Base-by-base conservation (phyloP, 2,329 filamentous ascomycete species). In the Elsinoe batatas region DNA sequence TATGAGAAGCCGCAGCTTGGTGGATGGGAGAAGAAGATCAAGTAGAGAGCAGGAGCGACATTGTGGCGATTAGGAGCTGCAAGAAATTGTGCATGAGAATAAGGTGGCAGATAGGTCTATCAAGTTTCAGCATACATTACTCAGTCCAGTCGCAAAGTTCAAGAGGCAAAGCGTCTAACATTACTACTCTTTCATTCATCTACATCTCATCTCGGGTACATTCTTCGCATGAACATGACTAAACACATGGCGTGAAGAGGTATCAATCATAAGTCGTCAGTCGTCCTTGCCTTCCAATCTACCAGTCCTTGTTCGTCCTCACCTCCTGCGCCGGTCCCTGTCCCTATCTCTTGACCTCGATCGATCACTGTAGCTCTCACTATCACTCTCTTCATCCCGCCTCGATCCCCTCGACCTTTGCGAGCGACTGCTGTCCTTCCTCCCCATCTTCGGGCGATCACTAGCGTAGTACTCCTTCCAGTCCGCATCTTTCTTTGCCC, bases 1-100 rank as follows among this genome's bases (percentile, higher is more conserved):
- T 78, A 78, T 42, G 55, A 59, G 53, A 57, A 57, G 40, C 56
- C 56, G 22, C 6, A n/a, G 33, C 30, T 51, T 3, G 47, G 47
- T 22, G 47, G 47, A 12, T 51, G 32, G 47, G 47, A 51, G 33
- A 51, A 51, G 47, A 38, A 36, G 17, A 51, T 51, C 33, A 38
- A 26, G 33, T 51, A 38, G 26, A 30, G 26, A 30, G 26, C 26
- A 7, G 26, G 26, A 30, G 22, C 3, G 22, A 26, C 6, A 26
- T n/a, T n/a, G 22, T 26, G 3, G 3, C 22, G 22, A 6, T 3
- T 6, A 26, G 22, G 22, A 26, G 3, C 3, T 3, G 3, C 22
- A 3, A 26, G 22, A 6, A 26, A n/a, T 38, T 38, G 2, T 38
- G 13, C 13, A 38, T 8, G 36, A 38, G 11, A n/a, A n/a, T n/a